Evolutionary conservation across 768 basidiomycete species (phyloP).

Genomic region (Boletus edulis): DNA sequence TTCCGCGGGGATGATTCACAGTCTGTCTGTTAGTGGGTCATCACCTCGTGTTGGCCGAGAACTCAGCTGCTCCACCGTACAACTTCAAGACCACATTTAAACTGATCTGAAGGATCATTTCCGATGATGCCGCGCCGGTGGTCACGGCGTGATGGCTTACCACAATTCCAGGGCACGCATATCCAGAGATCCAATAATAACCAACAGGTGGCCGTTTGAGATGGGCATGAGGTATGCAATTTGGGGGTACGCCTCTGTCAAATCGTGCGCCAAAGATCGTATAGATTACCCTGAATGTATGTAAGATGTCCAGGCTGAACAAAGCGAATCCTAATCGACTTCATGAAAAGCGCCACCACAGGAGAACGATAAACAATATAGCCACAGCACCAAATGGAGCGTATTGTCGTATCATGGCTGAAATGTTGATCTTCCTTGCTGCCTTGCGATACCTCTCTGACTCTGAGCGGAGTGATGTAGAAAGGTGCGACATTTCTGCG

Average conservation of each 20-base stretch:
- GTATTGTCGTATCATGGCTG: constrained; percentile 94
- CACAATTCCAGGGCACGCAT: background rate
- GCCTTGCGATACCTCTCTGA: constrained; percentile 97
- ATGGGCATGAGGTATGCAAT: background rate
- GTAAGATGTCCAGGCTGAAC: constrained; percentile 22
- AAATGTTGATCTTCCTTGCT: constrained; percentile 89
- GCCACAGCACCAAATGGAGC: constrained; percentile 86
- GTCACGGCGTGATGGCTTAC: background rate
- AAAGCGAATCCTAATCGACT: constrained; percentile 9
- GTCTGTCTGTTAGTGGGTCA: too few relatives aligned
- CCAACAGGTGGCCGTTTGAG: background rate
- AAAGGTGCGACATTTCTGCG: constrained; percentile 94
- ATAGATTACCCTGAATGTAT: constrained; percentile 29
- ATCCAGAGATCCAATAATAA: background rate
- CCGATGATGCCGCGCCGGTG: background rate
- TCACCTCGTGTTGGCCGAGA: background rate
- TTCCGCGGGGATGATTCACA: background rate
- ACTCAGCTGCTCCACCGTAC: background rate
- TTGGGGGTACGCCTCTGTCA: background rate
- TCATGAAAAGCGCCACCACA: constrained; percentile 79
- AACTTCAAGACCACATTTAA: too few relatives aligned
- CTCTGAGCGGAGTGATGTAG: constrained; percentile 90
- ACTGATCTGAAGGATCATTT: background rate
- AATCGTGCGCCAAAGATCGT: constrained; percentile 5
- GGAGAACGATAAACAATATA: constrained; percentile 71